phyloP scores from a whole-genome alignment of 768 basidiomycete genomes.

The Leccinum uliginosum region DNA sequence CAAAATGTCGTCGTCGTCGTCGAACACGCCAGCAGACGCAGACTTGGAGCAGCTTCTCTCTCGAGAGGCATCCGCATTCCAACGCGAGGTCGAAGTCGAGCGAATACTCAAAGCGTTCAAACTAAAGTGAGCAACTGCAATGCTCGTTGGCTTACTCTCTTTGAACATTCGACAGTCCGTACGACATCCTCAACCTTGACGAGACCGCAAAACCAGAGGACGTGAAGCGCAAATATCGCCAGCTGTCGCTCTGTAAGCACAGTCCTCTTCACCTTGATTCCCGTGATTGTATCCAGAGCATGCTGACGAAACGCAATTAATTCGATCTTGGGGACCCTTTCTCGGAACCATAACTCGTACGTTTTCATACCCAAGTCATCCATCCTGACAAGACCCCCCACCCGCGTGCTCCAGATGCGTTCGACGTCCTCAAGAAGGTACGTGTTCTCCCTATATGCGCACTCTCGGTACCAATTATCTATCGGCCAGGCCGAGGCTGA shows the following conservation, averaged over 20 bases:
- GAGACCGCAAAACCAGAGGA: constrained; percentile 69
- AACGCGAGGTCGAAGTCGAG: constrained; percentile 85
- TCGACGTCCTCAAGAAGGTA: constrained; percentile 92
- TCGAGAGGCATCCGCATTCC: constrained; percentile 79
- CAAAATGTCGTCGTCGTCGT: constrained; percentile 18
- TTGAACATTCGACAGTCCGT: constrained; percentile 57
- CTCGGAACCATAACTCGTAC: constrained; percentile 28
- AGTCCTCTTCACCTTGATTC: constrained; percentile 7
- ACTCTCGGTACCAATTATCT: background rate
- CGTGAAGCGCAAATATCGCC: constrained; percentile 85
- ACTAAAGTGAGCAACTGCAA: constrained; percentile 65
- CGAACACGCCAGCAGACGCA: constrained; percentile 29
- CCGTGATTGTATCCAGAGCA: constrained; percentile 7
- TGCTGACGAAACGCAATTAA: constrained; percentile 19
- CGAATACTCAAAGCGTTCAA: constrained; percentile 94
- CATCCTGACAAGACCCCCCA: constrained; percentile 98
- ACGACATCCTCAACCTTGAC: constrained; percentile 86
- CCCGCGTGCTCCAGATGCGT: constrained; percentile 84
- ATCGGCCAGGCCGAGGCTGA: constrained; percentile 75
- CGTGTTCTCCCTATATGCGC: background rate
- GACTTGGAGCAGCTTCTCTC: constrained; percentile 80
- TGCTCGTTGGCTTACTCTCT: background rate
- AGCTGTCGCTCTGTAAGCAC: constrained; percentile 76
- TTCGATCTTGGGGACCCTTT: constrained; percentile 1
- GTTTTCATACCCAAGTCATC: constrained; percentile 65